Base-by-base conservation (phyloP, 257 asterid species). In the Euphrasia confusa region DNA sequence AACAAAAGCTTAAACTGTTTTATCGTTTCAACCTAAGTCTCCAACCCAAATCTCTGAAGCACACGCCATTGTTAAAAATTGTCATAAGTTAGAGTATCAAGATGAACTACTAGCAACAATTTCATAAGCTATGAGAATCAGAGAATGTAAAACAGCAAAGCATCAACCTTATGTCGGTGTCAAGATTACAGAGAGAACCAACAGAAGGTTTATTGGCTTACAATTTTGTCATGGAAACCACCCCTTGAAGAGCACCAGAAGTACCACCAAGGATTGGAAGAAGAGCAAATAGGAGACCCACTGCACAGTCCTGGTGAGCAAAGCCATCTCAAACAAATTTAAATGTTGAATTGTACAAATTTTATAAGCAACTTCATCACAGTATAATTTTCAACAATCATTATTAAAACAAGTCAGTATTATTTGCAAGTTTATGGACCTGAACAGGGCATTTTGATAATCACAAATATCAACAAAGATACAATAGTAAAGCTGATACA, bases 181-280 rank as follows among this genome's bases (percentile, higher is more conserved):
- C 60, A 54, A 71, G 58, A 59, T 28, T 40, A 49, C 37, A 24
- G 60, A 63, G 64, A 53, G 33, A 53, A 66, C 33, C 14, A 59
- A 39, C 18, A 27, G 18, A 35, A 71, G 33, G 69, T 56, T 15
- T 54, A 33, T 60, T 17, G 63, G 65, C 96, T 81, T 75, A 88
- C 96, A 79, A 61, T 70, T 83, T 88, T 68, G 77, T 60, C 84
- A 88, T 79, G 78, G 90, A 85, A 67, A 83, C 54, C 58, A 85
- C 65, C 78, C 96, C 96, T 67, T 82, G 84, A 66, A 88, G 75
- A 68, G 85, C 87, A 58, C 88, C 91, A 65, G 96, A 83, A 59
- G 95, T 81, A 68, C 96, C 95, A 70, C 90, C 95, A 66, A 85
- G 86, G 71, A 88, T 83, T 53, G 96, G 96, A 71, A 88, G 90